phyloP scores from a whole-genome alignment of 1,284 basidiomycete species.

The Ganoderma sp. region DNA sequence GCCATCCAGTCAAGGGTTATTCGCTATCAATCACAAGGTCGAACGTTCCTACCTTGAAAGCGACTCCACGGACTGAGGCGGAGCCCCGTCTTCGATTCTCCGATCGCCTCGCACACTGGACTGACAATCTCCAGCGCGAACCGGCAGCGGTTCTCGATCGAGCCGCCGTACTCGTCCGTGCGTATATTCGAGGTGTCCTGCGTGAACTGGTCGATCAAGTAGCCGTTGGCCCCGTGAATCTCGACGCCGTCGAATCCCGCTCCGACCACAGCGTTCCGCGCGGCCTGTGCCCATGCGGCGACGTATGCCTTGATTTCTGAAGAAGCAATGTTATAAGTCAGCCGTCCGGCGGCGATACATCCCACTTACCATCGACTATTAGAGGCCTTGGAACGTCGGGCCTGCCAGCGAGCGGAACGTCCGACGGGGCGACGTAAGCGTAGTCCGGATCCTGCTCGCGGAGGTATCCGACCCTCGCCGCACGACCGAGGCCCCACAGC shows the following conservation, averaged over 20 bases:
- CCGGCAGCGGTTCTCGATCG: slow-evolving; percentile 56
- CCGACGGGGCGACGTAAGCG: slow-evolving; percentile 49
- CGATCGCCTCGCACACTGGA: slow-evolving; percentile 53
- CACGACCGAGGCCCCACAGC: slow-evolving; percentile 54
- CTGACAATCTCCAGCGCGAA: slow-evolving; percentile 58
- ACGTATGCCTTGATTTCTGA: slow-evolving; percentile 52
- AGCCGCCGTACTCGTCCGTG: slow-evolving; percentile 66
- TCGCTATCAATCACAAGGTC: slow-evolving; percentile 23
- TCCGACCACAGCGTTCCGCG: slow-evolving; percentile 47
- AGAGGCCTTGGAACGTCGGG: not conserved
- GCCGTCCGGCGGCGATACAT: too few species aligned
- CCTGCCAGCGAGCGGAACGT: slow-evolving; percentile 32
- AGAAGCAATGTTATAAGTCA: not conserved
- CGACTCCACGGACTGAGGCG: slow-evolving; percentile 60
- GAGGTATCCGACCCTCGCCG: slow-evolving; percentile 40
- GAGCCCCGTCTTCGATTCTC: slow-evolving; percentile 50
- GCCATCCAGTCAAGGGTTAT: not conserved
- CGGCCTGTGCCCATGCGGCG: slow-evolving; percentile 45
- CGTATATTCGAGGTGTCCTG: slow-evolving; percentile 56
- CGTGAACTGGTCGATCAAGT: slow-evolving; percentile 50
- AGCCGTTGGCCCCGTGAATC: slow-evolving; percentile 45
- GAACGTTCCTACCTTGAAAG: slow-evolving; percentile 40
- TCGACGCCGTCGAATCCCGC: slow-evolving; percentile 56
- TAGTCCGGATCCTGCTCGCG: slow-evolving; percentile 37
- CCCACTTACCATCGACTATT: not conserved